Evolutionary conservation across 495 filamentous ascomycete genomes (phyloP), one percentile per base, ranked within the genome.

Genomic region (Hypoxylon crocopeplum): DNA sequence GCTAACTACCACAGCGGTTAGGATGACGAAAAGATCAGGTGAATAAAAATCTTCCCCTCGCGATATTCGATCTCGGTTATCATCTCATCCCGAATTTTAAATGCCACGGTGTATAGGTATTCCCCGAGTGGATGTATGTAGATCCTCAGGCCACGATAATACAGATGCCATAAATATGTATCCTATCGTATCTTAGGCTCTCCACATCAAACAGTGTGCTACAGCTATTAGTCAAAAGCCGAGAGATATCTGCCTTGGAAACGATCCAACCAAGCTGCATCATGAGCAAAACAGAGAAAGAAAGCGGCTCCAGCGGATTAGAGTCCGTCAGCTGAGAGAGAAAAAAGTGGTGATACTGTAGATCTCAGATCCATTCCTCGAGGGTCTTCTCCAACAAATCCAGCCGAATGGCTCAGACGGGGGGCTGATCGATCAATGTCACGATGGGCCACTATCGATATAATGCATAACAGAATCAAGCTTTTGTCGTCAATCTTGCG

Each of bases 391-490:
- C 51, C 51, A 57, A 12, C 27, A n/a, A 8, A 13, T 47, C 51
- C 51, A 45, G 45, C 27, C 16, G 46, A 27, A 24, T 36, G 32
- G 40, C 13, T 37, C 40, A 16, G 24, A 34, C 40, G 41, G 32
- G 39, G 36, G 33, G 3, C 12, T 27, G 46, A 56, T 53, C 47
- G 53, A 56, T 57, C 59, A 44, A 33, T 20, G 25, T 40, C 52
- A 34, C 47, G 15, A 53, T 33, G 42, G 30, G 22, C 46, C 46
- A 63, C 48, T 57, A 63, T 63, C 37, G 53, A 48, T 57, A 37
- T 36, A 7, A 22, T 48, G 52, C 59, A 53, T 62, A 50, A 32
- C 30, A 52, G 41, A 48, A 63, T 57, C 59, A 52, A 63, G 59
- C 59, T 63, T 63, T 42, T 20, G 32, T 34, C 40, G 47, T 49